A percentile compares a stretch with the other conserved stretches of the same genome.
phyloP scores from a whole-genome alignment of 2,329 filamentous ascomycete species.

The Biscogniauxia sp. region DNA sequence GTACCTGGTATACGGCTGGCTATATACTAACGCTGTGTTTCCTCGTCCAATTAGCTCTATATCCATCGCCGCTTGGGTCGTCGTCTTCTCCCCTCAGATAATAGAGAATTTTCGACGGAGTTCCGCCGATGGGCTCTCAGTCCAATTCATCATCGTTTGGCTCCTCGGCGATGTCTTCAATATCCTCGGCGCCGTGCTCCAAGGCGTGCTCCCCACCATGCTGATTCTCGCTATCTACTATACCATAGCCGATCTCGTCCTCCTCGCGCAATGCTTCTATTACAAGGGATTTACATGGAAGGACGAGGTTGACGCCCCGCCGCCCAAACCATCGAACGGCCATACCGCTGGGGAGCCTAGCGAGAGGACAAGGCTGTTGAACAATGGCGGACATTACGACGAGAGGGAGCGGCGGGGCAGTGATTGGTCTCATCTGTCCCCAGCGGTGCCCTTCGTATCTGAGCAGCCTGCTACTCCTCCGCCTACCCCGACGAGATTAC shows the following conservation, averaged over 20 bases:
- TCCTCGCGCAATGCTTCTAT: constrained; percentile 90
- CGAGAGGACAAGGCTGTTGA: constrained; percentile 54
- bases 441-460: constrained; percentile 73
- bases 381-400: constrained; percentile 37
- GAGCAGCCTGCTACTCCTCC: constrained; percentile 42
- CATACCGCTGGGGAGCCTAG: constrained; percentile 39
- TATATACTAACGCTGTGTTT: constrained; percentile 2
- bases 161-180: constrained; percentile 94
- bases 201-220: constrained; percentile 92
- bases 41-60: constrained; percentile 63
- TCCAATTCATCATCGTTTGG: constrained; percentile 93
- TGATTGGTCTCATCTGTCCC: constrained; percentile 67
- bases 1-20: no score
- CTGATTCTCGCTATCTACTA: constrained; percentile 93
- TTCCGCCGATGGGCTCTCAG: constrained; percentile 83
- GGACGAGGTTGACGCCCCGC: constrained; percentile 47
- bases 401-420: constrained; percentile 48
- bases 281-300: constrained; percentile 79
- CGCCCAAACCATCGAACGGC: constrained; percentile 39
- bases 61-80: constrained; percentile 95
- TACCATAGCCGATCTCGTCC: constrained; percentile 84
- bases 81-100: constrained; percentile 96
- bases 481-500: constrained; percentile 49
- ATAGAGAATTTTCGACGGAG: constrained; percentile 86
- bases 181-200: constrained; percentile 85